These are phyloP conservation scores for Citrus unshiu DNA, from an alignment of 345 rosid genomes.

Conservation along the genomic window DNA sequence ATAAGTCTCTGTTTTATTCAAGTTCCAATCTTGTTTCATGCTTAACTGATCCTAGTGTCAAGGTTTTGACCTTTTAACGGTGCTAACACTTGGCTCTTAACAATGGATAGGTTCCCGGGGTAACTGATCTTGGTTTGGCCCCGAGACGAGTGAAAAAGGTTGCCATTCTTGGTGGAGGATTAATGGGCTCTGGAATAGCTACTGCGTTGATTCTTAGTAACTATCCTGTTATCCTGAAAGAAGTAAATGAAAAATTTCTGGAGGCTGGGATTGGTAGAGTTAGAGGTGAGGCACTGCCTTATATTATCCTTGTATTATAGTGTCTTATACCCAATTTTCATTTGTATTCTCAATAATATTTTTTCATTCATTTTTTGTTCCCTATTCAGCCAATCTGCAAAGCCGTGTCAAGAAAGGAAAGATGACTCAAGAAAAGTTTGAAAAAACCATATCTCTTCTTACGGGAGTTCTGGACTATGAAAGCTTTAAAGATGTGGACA, in stretches of 20 bases:
- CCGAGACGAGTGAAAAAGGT: slow-evolving; percentile 75
- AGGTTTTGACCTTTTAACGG: not conserved
- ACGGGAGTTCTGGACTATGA: slow-evolving; percentile 80
- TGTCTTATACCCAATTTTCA: not conserved
- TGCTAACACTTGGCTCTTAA: slow-evolving; percentile 7
- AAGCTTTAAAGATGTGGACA: slow-evolving; percentile 82
- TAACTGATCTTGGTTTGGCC: slow-evolving; percentile 68
- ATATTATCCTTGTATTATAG: not conserved
- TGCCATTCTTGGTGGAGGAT: slow-evolving; percentile 94
- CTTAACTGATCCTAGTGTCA: not conserved
- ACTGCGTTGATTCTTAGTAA: slow-evolving; percentile 80
- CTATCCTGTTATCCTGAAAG: slow-evolving; percentile 82
- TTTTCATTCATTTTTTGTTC: not conserved
- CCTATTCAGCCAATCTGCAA: slow-evolving; percentile 76
- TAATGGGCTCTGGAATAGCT: slow-evolving; percentile 99
- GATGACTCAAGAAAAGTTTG: slow-evolving; percentile 79
- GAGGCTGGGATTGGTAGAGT: slow-evolving; percentile 85
- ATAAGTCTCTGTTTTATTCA: not conserved
- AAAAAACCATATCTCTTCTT: slow-evolving; percentile 70
- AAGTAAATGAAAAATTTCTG: slow-evolving; percentile 83
- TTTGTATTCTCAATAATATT: slow-evolving; percentile 8
- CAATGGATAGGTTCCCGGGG: slow-evolving; percentile 70
- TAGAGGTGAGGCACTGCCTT: slow-evolving; percentile 46
- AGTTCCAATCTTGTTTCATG: not conserved
- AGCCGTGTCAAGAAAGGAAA: slow-evolving; percentile 82